A percentile compares a stretch with the other conserved stretches of the same genome.
Evolutionary conservation across 495 filamentous ascomycete genomes (phyloP).

Genomic region (Jackrogersella minutella): DNA sequence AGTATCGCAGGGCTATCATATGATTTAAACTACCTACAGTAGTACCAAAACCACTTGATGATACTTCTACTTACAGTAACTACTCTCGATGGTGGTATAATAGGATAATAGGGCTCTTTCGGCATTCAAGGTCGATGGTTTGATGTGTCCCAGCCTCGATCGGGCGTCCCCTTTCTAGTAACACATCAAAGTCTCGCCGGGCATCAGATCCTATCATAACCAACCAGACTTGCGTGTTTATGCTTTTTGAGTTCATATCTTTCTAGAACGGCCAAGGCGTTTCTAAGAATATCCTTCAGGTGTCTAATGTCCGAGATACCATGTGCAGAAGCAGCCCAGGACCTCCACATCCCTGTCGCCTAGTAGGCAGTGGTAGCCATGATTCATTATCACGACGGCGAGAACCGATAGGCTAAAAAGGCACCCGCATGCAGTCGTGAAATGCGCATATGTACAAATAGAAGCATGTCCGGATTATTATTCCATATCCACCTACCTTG

Average conservation of each 20-base stretch:
- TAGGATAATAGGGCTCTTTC: conserved; percentile 1
- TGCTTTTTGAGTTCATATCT: conserved; percentile 28
- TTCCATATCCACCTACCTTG: neutral
- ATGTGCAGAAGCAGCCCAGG: conserved; percentile 1
- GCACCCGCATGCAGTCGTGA: conserved; percentile 18
- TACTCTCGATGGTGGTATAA: conserved; percentile 24
- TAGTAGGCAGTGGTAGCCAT: conserved; percentile 2
- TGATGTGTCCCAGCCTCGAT: conserved; percentile 18
- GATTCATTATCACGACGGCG: neutral
- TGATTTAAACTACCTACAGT: conserved; percentile 37
- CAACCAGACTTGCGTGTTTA: conserved; percentile 22
- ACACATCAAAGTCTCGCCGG: conserved; percentile 34
- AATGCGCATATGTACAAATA: neutral
- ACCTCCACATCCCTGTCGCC: neutral
- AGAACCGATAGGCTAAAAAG: conserved; percentile 15
- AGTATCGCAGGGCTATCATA: conserved; percentile 30
- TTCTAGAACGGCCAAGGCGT: conserved; percentile 23
- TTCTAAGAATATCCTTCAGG: conserved; percentile 10
- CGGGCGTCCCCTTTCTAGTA: conserved; percentile 25
- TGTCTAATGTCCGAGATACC: conserved; percentile 28
- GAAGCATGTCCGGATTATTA: conserved; percentile 27
- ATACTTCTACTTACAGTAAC: conserved; percentile 26
- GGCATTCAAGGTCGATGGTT: conserved; percentile 26
- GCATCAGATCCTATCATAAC: conserved; percentile 22
- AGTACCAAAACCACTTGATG: conserved; percentile 3